Base-by-base conservation (phyloP, 129 eudicot genomes). In the Flaveria sonorensis region DNA sequence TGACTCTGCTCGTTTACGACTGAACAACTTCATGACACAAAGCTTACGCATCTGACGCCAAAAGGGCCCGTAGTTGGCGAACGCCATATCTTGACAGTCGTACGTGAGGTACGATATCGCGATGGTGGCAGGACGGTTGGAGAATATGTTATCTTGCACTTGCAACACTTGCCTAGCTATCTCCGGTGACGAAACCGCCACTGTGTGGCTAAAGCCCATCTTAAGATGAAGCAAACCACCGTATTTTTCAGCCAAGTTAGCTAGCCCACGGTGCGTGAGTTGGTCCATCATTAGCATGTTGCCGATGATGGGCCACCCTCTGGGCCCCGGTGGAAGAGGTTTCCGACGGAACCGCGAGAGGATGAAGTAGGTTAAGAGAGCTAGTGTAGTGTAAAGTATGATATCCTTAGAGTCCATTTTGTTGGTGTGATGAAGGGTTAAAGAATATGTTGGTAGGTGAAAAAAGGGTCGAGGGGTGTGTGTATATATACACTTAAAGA, bases 21-120 rank as follows among this genome's bases (percentile, higher is more conserved):
- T 93, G 66, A 93, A 93, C 0, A 93, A 78, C 75, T 90, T 90
- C 91, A 93, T 90, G 68, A 93, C 97, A 16, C 95, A 90, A 8
- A 93, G 85, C 71, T 93, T 93, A 3, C 98, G 84, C 96, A 93
- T 90, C 77, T 93, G 98, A 10, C 98, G 92, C 98, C 98, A 93
- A 18, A 93, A 90, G 28, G 98, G 97, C 26, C 96, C 98, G 79
- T 93, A 93, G 66, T 93, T 85, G 15, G 98, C 98, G 12, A 93
- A 93, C 4, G 97, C 98, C 98, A 93, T 93, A 75, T 93, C 98
- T 21, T 92, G 95, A 3, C 96, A 81, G 11, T 93, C 86, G 74
- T 93, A 93, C 0, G 98, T 93, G 1, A 93, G 84, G 78, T 90
- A 93, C 9, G 86, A 88, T 48, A 90, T 90, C 59, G 94, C 96